Conservation (phyloP, 805 yeast genomes). For the Wickerhamiella nectarea region DNA sequence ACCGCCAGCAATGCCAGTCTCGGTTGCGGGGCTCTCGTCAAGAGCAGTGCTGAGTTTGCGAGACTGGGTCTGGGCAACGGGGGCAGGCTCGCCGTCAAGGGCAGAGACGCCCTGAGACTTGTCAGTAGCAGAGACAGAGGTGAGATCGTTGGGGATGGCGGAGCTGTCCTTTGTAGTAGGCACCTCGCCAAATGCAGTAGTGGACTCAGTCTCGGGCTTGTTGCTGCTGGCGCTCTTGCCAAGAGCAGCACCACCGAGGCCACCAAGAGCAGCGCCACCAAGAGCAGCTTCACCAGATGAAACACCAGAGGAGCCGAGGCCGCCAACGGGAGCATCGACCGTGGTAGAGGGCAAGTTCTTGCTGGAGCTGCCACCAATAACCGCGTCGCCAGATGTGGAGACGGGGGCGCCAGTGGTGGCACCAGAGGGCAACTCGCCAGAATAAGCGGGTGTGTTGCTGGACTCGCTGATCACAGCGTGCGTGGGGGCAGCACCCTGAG, state of each 20-base stretch:
- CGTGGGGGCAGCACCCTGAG: not conserved
- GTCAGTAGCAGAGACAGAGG: constrained; percentile 8
- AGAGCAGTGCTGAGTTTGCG: constrained; percentile 12
- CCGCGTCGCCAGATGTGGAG: constrained; percentile 1
- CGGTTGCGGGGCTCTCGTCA: constrained; percentile 6
- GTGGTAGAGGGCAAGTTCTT: not conserved
- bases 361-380: not conserved
- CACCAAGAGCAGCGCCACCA: not conserved
- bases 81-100: constrained; percentile 13
- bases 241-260: not conserved
- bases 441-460: too few species aligned
- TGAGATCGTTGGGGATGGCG: not conserved
- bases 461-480: not conserved
- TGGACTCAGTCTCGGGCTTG: not conserved
- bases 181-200: not conserved
- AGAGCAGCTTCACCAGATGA: constrained; percentile 1
- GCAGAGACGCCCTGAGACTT: constrained; percentile 6
- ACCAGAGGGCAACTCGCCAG: not conserved
- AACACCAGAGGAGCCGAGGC: constrained; percentile 1
- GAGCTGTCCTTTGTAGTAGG: not conserved
- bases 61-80: constrained; percentile 14
- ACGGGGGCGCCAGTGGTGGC: not conserved
- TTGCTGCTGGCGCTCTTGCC: not conserved
- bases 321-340: constrained; percentile 12
- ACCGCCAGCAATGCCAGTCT: not conserved